Evolutionary conservation across 495 filamentous ascomycete species (phyloP), one percentile per base, ranked within the genome.

Genomic region (Neurospora terricola): DNA sequence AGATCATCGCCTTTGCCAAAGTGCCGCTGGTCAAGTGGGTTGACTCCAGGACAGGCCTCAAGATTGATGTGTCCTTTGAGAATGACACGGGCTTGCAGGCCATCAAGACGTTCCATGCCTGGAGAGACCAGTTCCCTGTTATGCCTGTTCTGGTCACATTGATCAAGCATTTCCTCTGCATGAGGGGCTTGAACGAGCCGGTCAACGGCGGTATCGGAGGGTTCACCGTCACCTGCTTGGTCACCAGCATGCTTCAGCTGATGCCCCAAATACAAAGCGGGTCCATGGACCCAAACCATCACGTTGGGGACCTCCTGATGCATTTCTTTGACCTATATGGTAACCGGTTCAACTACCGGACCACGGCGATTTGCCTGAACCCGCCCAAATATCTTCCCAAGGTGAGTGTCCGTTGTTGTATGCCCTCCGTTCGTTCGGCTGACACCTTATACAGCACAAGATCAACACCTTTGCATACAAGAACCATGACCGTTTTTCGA

Each of bases 21-120:
- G 96, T 99, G 5, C 96, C 96, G 0, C 88, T 99, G n/a, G 84
- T 98, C 78, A 99, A 99, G 77, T 98, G 90, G 75, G 82, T 92
- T 39, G 94, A 98, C 73, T 82, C 79, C 62, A 70, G 84, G 66
- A 97, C 94, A 3, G 87, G 87, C 9, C 83, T 99, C 59, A 90
- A 89, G 48, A 89, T 98, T 27, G 96, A 99, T 78, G 82, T 98
- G 48, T 98, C 95, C 1, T 97, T 99, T 78, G 96, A 99, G 82
- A 98, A 98, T 77, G 80, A 89, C 36, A 91, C 90, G 45, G 96
- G 96, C 5, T 73, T 97, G 34, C 80, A 87, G 3, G 94, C 94
- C 27, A 92, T 94, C 75, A 77, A 88, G 18, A 97, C 93, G 0
- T 97, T 97, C 78, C 81, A 88, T 66, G 78, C 81, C 1, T 99